These are phyloP conservation scores for Lichtheimia ramosa DNA, from an alignment of 371 early-diverging fungal species.

Conservation along the genomic window DNA sequence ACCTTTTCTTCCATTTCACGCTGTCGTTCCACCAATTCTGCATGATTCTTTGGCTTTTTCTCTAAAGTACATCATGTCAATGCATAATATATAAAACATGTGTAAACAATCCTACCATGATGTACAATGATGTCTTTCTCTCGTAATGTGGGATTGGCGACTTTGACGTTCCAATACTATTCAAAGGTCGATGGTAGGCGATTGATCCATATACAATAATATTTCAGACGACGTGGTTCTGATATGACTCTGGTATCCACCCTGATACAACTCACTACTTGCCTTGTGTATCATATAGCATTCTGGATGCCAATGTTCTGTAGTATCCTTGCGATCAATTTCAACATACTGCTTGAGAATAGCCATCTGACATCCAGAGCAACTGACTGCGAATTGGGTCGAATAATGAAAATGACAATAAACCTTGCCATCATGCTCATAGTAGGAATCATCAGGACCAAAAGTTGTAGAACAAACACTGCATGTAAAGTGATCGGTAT, in stretches of 20 bases:
- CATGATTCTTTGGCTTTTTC: conserved; percentile 17
- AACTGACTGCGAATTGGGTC: conserved; percentile 64
- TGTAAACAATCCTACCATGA: conserved; percentile 9
- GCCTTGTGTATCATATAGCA: conserved; percentile 97
- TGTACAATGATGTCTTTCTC: conserved; percentile 10
- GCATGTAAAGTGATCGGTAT: conserved; percentile 96
- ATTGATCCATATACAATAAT: background rate
- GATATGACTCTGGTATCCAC: background rate
- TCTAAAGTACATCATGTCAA: background rate
- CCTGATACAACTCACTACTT: background rate
- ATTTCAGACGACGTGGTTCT: conserved; percentile 1
- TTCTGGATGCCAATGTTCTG: conserved; percentile 97
- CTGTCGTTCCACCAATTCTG: conserved; percentile 51
- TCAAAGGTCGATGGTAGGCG: background rate
- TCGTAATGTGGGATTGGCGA: conserved; percentile 23
- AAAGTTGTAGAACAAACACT: conserved; percentile 89
- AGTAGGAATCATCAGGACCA: conserved; percentile 94
- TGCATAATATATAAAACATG: conserved; percentile 1
- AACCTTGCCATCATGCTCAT: conserved; percentile 88
- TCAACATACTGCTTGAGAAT: conserved; percentile 96
- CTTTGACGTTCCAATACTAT: conserved; percentile 83
- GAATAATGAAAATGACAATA: conserved; percentile 96
- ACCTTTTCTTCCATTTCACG: conserved; percentile 82
- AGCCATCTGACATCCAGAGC: conserved; percentile 92
- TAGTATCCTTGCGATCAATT: conserved; percentile 75